Percentiles rank a stretch among this genome's conserved stretches.
These are phyloP conservation scores for Madurella fahalii DNA, from an alignment of 2,329 filamentous ascomycete genomes.

Conservation along the genomic window DNA sequence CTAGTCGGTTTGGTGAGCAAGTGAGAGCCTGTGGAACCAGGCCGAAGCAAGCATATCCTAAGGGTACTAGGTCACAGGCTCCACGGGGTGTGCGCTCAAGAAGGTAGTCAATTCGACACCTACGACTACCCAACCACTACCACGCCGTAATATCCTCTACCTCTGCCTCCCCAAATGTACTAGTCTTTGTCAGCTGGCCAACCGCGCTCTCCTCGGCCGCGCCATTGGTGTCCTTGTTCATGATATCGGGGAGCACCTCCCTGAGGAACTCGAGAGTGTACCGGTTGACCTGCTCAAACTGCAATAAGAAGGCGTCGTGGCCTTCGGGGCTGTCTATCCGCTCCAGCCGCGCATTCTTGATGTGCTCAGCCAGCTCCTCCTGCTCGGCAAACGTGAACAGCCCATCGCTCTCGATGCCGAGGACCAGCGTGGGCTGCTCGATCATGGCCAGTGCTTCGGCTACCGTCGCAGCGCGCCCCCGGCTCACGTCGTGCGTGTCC, in stretches of 20 bases:
- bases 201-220: conserved; percentile 46
- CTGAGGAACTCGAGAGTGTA: conserved; percentile 82
- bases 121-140: conserved; percentile 45
- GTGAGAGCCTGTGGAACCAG: no score
- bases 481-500: conserved; percentile 92
- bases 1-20: no score
- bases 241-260: conserved; percentile 82
- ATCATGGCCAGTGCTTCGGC: conserved; percentile 75
- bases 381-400: conserved; percentile 97
- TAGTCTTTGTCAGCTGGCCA: conserved; percentile 72
- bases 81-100: no score
- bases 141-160: conserved; percentile 95
- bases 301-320: conserved; percentile 91
- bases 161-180: conserved; percentile 92
- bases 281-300: conserved; percentile 94
- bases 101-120: not conserved
- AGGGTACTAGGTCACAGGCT: no score
- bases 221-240: conserved; percentile 56
- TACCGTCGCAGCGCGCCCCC: conserved; percentile 65
- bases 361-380: conserved; percentile 78
- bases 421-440: conserved; percentile 81
- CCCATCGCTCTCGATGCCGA: conserved; percentile 93
- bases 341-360: conserved; percentile 72
- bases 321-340: conserved; percentile 93
- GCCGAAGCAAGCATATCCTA: no score